Evolutionary conservation across 345 rosid species (phyloP).

Genomic region (Citrus medica): DNA sequence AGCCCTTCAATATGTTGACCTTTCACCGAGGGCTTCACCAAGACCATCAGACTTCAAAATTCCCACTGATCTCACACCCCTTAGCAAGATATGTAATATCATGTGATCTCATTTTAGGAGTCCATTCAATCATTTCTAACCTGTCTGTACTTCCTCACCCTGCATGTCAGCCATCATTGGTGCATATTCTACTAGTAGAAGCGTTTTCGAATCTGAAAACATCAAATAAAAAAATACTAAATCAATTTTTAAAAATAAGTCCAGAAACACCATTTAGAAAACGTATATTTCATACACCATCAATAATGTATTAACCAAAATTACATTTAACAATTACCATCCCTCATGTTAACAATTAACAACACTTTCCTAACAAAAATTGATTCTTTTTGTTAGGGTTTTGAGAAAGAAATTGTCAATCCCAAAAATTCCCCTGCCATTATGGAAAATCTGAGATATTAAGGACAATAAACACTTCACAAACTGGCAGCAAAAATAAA

Average conservation of each 20-base stretch:
- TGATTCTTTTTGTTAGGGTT: not conserved
- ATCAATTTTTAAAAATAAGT: not conserved
- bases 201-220: not conserved
- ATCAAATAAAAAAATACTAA: not conserved
- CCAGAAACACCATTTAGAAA: not conserved
- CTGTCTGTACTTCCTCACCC: not conserved
- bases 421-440: not conserved
- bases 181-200: not conserved
- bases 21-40: constrained; percentile 31
- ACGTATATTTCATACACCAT: not conserved
- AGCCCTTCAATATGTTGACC: constrained; percentile 47
- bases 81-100: not conserved
- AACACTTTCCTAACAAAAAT: not conserved
- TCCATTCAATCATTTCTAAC: not conserved
- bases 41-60: not conserved
- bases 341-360: not conserved
- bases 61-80: not conserved
- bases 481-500: not conserved
- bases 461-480: not conserved
- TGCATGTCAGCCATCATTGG: not conserved
- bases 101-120: not conserved
- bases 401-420: not conserved
- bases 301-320: not conserved
- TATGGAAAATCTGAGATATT: not conserved
- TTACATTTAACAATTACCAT: not conserved